Percentiles rank a stretch among this genome's conserved stretches.
Conservation (phyloP, 768 basidiomycete species). For the Pisolithus microcarpus region DNA sequence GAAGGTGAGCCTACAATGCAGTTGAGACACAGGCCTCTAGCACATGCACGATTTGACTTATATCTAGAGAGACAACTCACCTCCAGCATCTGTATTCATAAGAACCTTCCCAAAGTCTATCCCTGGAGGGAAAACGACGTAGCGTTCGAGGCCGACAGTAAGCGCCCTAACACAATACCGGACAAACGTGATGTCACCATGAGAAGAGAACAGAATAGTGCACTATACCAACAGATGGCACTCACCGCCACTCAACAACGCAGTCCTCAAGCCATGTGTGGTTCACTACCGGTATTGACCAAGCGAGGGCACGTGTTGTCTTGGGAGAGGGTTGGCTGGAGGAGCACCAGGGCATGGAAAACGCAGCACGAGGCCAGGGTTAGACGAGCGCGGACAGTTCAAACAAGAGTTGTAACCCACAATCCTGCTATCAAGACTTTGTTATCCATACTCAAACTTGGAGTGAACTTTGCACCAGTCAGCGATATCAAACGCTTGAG, state of each 20-base stretch:
- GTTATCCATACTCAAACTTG: constrained; percentile 71
- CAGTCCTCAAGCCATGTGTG: constrained; percentile 92
- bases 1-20: constrained; percentile 1
- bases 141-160: constrained; percentile 57
- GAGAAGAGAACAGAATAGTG: neutral
- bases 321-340: constrained; percentile 44
- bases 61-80: constrained; percentile 5
- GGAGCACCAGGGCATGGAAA: constrained; percentile 24
- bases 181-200: neutral
- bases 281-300: constrained; percentile 84
- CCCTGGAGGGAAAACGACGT: constrained; percentile 61
- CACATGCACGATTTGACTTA: neutral
- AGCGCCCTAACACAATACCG: constrained; percentile 31
- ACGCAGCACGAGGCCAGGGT: neutral
- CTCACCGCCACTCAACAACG: constrained; percentile 63
- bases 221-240: neutral
- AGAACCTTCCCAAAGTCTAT: constrained; percentile 52
- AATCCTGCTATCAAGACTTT: constrained; percentile 79
- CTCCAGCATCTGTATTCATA: constrained; percentile 11
- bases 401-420: constrained; percentile 38
- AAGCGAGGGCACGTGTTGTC: constrained; percentile 62
- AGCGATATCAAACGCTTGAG: constrained; percentile 72
- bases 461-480: constrained; percentile 76
- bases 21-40: neutral
- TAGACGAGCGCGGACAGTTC: neutral